Evolutionary conservation across 345 rosid genomes (phyloP), one percentile per base, ranked within the genome.

Genomic region (Rhizophora apiculata): DNA sequence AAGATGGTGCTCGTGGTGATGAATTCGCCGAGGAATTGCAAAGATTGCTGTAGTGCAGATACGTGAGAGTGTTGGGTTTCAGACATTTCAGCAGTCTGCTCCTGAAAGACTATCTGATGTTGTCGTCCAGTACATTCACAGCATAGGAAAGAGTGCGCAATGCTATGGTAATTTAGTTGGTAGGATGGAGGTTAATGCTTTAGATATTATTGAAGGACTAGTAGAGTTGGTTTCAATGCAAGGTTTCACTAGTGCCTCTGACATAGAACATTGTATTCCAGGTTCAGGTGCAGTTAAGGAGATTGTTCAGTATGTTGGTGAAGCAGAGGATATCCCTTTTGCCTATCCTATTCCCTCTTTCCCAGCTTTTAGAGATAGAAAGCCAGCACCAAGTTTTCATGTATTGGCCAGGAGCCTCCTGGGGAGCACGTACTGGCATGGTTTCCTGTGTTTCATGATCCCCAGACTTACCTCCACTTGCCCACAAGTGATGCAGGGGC

Each of bases 11-110:
- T 29, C 32, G 52, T 24, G 76, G 71, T 6, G 85, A 83, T 71
- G 86, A 83, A 37, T 95, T 87, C 53, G 59, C 88, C 0, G 37
- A 20, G 83, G 88, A 20, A 43, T 86, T 36, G 86, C 88, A 3
- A 87, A 77, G 79, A 78, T 90, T 81, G 89, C 89, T 18, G 84
- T 87, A 43, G 89, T 91, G 1, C 96, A 90, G 72, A 81, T 91
- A 68, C 90, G 93, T 67, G 91, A 88, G 80, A 72, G 76, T 66
- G 72, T 76, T 48, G 96, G 99, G 62, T 89, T 89, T 85, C 86
- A 75, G 76, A 62, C 82, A 65, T 87, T 87, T 80, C 96, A 89
- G 78, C 89, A 81, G 64, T 86, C 89, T 68, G 91, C 97, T 65
- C 95, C 89, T 43, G 88, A 89, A 22, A 75, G 71, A 8, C 67